phyloP scores from a whole-genome alignment of 805 yeast species.

The Kluyveromyces aestuarii region DNA sequence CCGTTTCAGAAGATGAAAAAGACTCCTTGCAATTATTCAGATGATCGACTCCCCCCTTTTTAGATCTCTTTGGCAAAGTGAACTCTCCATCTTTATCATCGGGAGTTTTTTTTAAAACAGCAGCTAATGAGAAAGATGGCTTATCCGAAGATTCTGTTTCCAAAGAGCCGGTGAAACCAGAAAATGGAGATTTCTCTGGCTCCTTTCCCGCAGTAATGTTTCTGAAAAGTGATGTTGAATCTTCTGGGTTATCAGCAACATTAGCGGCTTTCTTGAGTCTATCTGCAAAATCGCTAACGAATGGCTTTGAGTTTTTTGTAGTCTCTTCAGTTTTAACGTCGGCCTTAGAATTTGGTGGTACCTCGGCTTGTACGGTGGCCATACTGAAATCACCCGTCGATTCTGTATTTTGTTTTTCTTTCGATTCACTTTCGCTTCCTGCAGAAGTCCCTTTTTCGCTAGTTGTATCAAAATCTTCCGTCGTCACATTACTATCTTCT shows the following conservation, averaged over 20 bases:
- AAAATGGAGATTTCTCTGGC: constrained; percentile 17
- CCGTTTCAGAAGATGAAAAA: neutral
- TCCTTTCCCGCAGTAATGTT: neutral
- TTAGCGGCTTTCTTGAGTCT: constrained; percentile 23
- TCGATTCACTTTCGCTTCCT: neutral
- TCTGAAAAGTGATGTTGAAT: constrained; percentile 1
- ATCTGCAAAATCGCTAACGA: constrained; percentile 10
- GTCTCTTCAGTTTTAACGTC: neutral
- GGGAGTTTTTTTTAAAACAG: neutral
- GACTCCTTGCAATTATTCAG: no score
- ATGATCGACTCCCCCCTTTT: no score
- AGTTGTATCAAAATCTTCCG: no score
- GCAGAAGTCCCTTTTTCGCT: neutral
- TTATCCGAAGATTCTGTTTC: constrained; percentile 7
- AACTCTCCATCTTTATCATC: neutral
- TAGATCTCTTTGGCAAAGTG: neutral
- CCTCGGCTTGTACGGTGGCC: neutral
- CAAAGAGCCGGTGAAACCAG: constrained; percentile 17
- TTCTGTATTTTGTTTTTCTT: neutral
- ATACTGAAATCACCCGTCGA: no score
- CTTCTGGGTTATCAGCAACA: constrained; percentile 6
- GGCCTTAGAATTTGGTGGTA: neutral
- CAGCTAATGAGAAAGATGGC: constrained; percentile 12
- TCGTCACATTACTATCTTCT: no score
- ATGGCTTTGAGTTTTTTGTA: neutral